Evolutionary conservation across 202 grass and related monocot genomes (phyloP), one percentile per base, ranked within the genome.

Genomic region (Schoenoplectus triqueter): DNA sequence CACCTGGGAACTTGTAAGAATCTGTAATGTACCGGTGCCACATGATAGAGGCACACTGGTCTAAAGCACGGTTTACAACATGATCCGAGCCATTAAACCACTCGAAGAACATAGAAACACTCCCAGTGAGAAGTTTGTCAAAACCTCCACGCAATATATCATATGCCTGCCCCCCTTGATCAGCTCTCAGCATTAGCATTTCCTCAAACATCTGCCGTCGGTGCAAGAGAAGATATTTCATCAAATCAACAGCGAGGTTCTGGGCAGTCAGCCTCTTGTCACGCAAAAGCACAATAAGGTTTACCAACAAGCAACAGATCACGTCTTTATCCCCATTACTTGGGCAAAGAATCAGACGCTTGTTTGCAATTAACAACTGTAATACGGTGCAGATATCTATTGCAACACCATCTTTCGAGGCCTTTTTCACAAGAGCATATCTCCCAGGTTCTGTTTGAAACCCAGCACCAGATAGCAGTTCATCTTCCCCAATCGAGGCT

Each of bases 1-100:
- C 93, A n/a, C 93, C 89, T 88, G 97, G 97, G 90, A 99, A 99
- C 73, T 99, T 96, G 87, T 87, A 88, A 73, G 97, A 96, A 66
- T 93, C 93, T 59, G 91, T 85, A 71, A 99, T 87, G 77, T 94
- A 96, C 45, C 95, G 91, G 83, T 93, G 86, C 96, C 96, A 99
- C 96, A 99, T 99, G 80, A 99, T 93, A 61, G 91, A 80, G 74
- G 96, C 90, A 0, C 90, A 96, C 48, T 95, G 91, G 78, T 99
- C 96, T 86, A 99, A 83, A 72, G 95, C 93, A 88, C 93, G 92
- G 80, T 87, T 94, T 62, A 99, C 84, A 51, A 87, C 90, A 86
- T 91, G 87, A 87, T 96, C 91, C 13, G 93, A 95, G 82, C 61
- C 84, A 66, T 91, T 86, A 72, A 95, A 87, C 96, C 96, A 99